phyloP scores from a whole-genome alignment of 2,329 filamentous ascomycete genomes.

The Alternaria triticina region DNA sequence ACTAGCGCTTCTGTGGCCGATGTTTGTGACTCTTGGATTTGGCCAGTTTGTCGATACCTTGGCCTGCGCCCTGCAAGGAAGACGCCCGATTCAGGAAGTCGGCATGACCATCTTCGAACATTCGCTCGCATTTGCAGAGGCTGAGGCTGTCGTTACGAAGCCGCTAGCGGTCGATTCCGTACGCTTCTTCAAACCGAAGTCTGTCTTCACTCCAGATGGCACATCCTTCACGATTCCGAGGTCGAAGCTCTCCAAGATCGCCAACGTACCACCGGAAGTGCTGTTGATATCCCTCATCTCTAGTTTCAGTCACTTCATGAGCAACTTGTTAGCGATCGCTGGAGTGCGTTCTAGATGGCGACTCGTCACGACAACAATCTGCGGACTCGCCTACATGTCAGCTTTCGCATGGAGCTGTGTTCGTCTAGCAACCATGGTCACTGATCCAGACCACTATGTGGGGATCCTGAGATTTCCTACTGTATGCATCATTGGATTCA shows the following conservation, averaged over 20 bases:
- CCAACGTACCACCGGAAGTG: constrained; percentile 90
- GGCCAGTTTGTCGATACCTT: constrained; percentile 91
- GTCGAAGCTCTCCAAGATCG: constrained; percentile 74
- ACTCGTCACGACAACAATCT: constrained; percentile 86
- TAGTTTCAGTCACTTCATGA: constrained; percentile 84
- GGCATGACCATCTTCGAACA: constrained; percentile 98
- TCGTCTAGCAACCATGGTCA: constrained; percentile 46
- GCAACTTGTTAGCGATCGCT: constrained; percentile 80
- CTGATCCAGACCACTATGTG: constrained; percentile 57
- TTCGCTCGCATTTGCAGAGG: constrained; percentile 93
- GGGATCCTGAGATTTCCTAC: constrained; percentile 87
- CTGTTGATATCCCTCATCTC: constrained; percentile 88
- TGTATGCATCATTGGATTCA: constrained; percentile 92
- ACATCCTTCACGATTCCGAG: constrained; percentile 47
- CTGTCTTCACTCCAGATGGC: constrained; percentile 53
- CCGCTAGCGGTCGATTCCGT: constrained; percentile 77
- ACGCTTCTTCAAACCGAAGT: constrained; percentile 49
- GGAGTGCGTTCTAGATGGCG: constrained; percentile 79
- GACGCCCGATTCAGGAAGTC: constrained; percentile 79
- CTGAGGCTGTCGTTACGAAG: constrained; percentile 83
- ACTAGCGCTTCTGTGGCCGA: constrained; percentile 75
- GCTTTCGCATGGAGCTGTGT: constrained; percentile 79
- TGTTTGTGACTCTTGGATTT: constrained; percentile 71
- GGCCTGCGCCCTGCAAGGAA: constrained; percentile 85
- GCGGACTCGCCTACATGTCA: constrained; percentile 88